Evolutionary conservation across 2,329 filamentous ascomycete species (phyloP).

Genomic region (Chaetomium sp.): DNA sequence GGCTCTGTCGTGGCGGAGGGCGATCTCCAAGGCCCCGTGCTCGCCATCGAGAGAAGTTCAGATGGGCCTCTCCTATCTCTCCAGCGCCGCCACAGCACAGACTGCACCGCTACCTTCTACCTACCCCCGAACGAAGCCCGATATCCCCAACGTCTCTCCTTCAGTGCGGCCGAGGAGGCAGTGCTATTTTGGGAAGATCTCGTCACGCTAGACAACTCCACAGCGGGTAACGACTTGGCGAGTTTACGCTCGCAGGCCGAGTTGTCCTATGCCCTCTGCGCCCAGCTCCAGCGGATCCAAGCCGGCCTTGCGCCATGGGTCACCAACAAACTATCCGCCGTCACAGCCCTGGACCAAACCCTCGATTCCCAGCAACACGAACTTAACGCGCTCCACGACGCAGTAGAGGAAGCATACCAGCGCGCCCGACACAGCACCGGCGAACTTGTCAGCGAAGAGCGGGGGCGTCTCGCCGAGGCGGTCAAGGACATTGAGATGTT

Average conservation of each 20-base stretch:
- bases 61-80: conserved; percentile 43
- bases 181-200: conserved; percentile 60
- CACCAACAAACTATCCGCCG: conserved; percentile 45
- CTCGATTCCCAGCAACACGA: conserved; percentile 59
- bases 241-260: conserved; percentile 33
- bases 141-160: conserved; percentile 68
- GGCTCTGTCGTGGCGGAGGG: conserved; percentile 54
- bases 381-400: conserved; percentile 60
- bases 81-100: conserved; percentile 56
- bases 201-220: conserved; percentile 28
- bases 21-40: conserved; percentile 50
- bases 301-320: conserved; percentile 56
- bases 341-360: conserved; percentile 55
- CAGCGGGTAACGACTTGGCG: conserved; percentile 22
- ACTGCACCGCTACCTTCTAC: conserved; percentile 29
- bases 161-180: conserved; percentile 69
- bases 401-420: conserved; percentile 64
- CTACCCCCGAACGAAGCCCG: conserved; percentile 47
- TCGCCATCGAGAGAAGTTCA: conserved; percentile 41
- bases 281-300: conserved; percentile 46
- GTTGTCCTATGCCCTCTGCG: conserved; percentile 50
- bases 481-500: conserved; percentile 75
- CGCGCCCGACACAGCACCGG: conserved; percentile 60
- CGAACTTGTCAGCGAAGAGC: conserved; percentile 64
- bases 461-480: conserved; percentile 59